Conservation (phyloP, 345 rosid species). For the Citrus medica region DNA sequence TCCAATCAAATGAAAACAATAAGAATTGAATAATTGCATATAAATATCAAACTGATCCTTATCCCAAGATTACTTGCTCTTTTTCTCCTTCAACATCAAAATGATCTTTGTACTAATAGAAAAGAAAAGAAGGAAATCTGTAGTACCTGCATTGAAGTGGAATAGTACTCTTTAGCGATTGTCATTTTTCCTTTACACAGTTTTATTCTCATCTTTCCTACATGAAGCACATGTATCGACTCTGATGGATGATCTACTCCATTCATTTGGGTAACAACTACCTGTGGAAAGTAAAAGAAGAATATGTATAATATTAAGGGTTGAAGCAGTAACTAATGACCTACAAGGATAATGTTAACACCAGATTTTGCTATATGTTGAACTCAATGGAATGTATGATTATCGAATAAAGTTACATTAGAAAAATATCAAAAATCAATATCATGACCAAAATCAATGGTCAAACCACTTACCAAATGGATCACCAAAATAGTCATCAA, state of each 20-base stretch:
- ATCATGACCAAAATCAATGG: neutral
- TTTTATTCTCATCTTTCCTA: slow-evolving; percentile 97
- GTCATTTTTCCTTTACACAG: slow-evolving; percentile 73
- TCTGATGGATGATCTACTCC: slow-evolving; percentile 68
- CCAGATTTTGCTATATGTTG: neutral
- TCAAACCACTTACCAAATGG: neutral
- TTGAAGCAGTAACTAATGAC: neutral
- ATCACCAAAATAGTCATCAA: neutral
- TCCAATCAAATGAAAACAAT: neutral
- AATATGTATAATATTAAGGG: neutral
- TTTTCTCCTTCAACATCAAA: neutral
- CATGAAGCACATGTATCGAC: slow-evolving; percentile 81
- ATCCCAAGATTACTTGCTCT: neutral
- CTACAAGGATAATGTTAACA: neutral
- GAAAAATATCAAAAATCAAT: neutral
- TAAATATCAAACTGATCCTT: neutral
- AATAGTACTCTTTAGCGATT: slow-evolving; percentile 82
- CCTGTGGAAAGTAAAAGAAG: slow-evolving; percentile 33
- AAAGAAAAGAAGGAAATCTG: neutral
- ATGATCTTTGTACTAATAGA: neutral
- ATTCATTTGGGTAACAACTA: slow-evolving; percentile 74
- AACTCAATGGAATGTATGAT: neutral
- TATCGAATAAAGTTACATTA: neutral
- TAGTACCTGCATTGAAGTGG: slow-evolving; percentile 81
- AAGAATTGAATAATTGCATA: neutral